phyloP scores from a whole-genome alignment of 1,284 basidiomycete genomes.

The Fomitopsis palustris region DNA sequence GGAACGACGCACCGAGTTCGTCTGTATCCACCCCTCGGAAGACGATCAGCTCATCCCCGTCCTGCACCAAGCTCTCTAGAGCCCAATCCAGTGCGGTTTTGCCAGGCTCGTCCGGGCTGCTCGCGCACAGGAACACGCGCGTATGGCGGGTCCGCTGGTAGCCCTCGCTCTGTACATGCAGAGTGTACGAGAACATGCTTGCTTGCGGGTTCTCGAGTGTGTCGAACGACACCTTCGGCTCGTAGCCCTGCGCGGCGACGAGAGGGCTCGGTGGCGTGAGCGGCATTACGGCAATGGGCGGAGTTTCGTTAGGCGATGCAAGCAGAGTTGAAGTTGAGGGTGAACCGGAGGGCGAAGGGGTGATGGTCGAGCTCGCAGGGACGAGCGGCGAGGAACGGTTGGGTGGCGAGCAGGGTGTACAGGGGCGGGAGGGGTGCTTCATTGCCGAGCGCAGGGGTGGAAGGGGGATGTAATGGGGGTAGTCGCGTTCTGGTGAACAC shows the following conservation, averaged over 20 bases:
- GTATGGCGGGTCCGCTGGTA: constrained; percentile 80
- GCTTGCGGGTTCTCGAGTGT: constrained; percentile 41
- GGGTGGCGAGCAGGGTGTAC: constrained; percentile 18
- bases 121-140: constrained; percentile 88
- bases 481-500: constrained; percentile 21
- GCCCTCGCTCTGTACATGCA: constrained; percentile 81
- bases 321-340: constrained; percentile 12
- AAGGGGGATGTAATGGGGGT: constrained; percentile 23
- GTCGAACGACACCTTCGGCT: constrained; percentile 79
- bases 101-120: constrained; percentile 87
- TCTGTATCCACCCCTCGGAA: constrained; percentile 88
- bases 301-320: constrained; percentile 5
- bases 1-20: constrained; percentile 52
- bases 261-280: constrained; percentile 17
- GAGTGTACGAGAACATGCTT: constrained; percentile 55
- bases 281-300: constrained; percentile 7
- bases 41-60: constrained; percentile 93
- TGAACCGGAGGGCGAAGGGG: background rate
- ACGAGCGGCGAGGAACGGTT: constrained; percentile 12
- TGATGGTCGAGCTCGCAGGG: constrained; percentile 3
- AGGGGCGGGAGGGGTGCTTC: constrained; percentile 35
- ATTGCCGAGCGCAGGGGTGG: constrained; percentile 46
- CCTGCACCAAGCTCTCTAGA: constrained; percentile 83
- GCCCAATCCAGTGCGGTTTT: constrained; percentile 86
- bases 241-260: constrained; percentile 51